Conservation (phyloP, 1,284 basidiomycete species). For the Boletellus sp. region DNA sequence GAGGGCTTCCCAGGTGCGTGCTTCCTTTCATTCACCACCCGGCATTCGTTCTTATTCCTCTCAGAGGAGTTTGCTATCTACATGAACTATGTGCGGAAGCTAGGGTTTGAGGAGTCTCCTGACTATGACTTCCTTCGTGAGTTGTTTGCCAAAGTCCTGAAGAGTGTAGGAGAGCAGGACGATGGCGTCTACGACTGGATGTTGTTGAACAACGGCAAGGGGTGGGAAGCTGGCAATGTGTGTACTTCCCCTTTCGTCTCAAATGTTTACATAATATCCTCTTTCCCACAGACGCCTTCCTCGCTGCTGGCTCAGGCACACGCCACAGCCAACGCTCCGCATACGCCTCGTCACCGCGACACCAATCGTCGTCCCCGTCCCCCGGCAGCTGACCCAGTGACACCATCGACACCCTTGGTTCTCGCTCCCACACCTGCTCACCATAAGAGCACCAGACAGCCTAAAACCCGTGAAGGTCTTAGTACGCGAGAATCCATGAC, state of each 20-base stretch:
- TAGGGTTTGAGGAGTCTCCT: conserved; percentile 93
- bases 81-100: conserved; percentile 95
- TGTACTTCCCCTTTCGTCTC: conserved; percentile 25
- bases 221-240: conserved; percentile 82
- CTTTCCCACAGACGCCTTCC: conserved; percentile 40
- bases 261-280: conserved; percentile 12
- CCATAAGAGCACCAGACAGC: conserved; percentile 52
- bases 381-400: conserved; percentile 40
- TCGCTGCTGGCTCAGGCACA: conserved; percentile 50
- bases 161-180: conserved; percentile 85
- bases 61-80: conserved; percentile 94
- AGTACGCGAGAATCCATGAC: conserved; percentile 41
- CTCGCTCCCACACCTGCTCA: conserved; percentile 61
- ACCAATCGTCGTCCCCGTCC: conserved; percentile 49
- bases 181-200: conserved; percentile 98
- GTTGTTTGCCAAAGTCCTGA: conserved; percentile 89
- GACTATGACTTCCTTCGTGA: conserved; percentile 98
- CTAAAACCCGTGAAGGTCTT: conserved; percentile 42
- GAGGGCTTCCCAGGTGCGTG: conserved; percentile 91
- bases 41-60: conserved; percentile 7
- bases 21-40: background rate
- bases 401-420: conserved; percentile 56
- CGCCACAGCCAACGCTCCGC: conserved; percentile 47
- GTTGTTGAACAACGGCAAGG: conserved; percentile 85
- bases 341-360: conserved; percentile 55